Evolutionary conservation across 306 rosid genomes (phyloP), one percentile per base, ranked within the genome.

Genomic region (Prinsepia uniflora): DNA sequence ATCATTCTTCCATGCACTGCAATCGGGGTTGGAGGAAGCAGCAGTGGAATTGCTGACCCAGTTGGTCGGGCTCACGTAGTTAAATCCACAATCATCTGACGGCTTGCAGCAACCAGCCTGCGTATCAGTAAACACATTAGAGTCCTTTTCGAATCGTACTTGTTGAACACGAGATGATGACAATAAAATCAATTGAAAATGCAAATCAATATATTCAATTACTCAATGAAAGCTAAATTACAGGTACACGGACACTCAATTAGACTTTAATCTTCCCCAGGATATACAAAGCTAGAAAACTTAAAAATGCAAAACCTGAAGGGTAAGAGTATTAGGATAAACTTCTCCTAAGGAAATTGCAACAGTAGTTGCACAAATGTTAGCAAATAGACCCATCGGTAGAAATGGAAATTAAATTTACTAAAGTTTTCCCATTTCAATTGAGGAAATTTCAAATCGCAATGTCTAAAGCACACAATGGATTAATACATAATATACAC

Each of bases 81-180:
- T 18, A 63, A 81, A 92, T 6, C 63, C 10, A 9, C 98, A 93
- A 6, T 69, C 82, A 5, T 77, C 67, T 0, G 96, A 17, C 49
- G 98, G 98, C 81, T 88, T 93, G 36, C 96, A 93, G 70, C 96
- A 93, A 64, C 98, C 98, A 65, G 93, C 79, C 97, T 92, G 85
- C 82, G 67, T 4, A 81, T 14, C 54, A 74, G 18, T 17, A 69
- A 66, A 65, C 47, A 53, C 39, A 15, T 39, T 42, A 73, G 57
- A 41, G 63, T 19, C 14, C 17, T 4, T 41, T 52, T 30, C 41
- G 36, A 30, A 30, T 30, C 36, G 3, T 30, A 30, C 36, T 30
- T 30, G 36, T 30, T 30, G 36, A 30, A 30, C 36, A 2, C 4
- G 36, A 30, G 36, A 30, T 30, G 36, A 30, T 30, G 36, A 30